Percentiles rank a stretch among this genome's conserved stretches.
Conservation (phyloP, 192 early-diverging fungal genomes). For the Coemansia sp. region DNA sequence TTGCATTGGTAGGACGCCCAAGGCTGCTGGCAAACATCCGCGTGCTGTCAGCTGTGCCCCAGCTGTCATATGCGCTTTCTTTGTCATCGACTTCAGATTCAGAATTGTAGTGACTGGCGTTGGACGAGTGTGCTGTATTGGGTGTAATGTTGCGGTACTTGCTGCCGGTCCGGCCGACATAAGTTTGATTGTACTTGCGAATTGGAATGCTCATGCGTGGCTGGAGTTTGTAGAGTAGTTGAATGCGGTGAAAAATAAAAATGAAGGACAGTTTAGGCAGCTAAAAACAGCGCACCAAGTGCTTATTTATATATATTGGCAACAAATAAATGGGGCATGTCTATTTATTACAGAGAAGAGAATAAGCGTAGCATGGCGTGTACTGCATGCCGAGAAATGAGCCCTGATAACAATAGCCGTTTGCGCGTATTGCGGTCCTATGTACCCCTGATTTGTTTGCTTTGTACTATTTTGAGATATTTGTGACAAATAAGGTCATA, state of each 20-base stretch:
- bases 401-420: background rate
- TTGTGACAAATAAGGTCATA: background rate
- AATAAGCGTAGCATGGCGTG: background rate
- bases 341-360: no score
- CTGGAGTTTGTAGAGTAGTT: background rate
- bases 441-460: background rate
- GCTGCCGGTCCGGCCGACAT: conserved; percentile 3
- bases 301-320: background rate
- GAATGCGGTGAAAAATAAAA: background rate
- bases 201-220: conserved; percentile 12
- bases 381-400: background rate
- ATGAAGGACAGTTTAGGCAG: background rate
- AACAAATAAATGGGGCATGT: no score
- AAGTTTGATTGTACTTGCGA: conserved; percentile 11
- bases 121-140: background rate
- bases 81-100: conserved; percentile 4
- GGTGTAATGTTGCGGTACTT: conserved; percentile 11
- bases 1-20: background rate
- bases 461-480: background rate
- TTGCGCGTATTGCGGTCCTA: background rate
- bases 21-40: conserved; percentile 6
- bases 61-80: conserved; percentile 3
- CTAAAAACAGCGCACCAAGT: background rate
- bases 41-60: conserved; percentile 1
- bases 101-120: conserved; percentile 9